A percentile compares a stretch with the other conserved stretches of the same genome.
These are phyloP conservation scores for Glycine tomentella DNA, from an alignment of 306 rosid genomes.

Conservation along the genomic window DNA sequence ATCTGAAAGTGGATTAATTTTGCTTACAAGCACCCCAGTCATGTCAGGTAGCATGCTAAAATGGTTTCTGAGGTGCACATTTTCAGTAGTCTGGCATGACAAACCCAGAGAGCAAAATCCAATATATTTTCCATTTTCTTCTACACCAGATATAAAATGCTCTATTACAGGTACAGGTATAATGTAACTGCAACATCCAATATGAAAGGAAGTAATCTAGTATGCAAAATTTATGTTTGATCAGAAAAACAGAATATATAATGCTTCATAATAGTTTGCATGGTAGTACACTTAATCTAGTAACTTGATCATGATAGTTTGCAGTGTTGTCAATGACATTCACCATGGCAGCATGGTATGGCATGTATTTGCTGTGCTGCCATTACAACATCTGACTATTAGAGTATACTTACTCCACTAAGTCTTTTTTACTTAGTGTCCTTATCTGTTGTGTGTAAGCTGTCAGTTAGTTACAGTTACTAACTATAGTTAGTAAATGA, in stretches of 20 bases:
- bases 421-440: too few species aligned
- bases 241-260: slow-evolving; percentile 43
- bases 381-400: slow-evolving; percentile 15
- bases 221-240: slow-evolving; percentile 37
- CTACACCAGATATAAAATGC: slow-evolving; percentile 90
- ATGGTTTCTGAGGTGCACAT: slow-evolving; percentile 82
- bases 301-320: too few species aligned
- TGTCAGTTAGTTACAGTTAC: too few species aligned
- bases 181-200: slow-evolving; percentile 76
- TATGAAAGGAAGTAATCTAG: slow-evolving; percentile 49
- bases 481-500: too few species aligned
- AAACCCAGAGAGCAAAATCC: slow-evolving; percentile 96
- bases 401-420: too few species aligned
- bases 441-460: too few species aligned
- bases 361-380: not conserved
- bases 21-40: slow-evolving; percentile 94
- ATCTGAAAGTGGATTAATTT: slow-evolving; percentile 85
- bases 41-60: slow-evolving; percentile 71
- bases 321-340: slow-evolving; percentile 21
- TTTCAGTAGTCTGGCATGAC: slow-evolving; percentile 91
- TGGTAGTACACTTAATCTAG: slow-evolving; percentile 37
- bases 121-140: slow-evolving; percentile 81
- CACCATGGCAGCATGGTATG: not conserved
- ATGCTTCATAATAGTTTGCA: slow-evolving; percentile 41
- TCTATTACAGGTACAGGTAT: slow-evolving; percentile 95